Conservation (phyloP, 257 asterid genomes). For the Ligustrum vulgare region DNA sequence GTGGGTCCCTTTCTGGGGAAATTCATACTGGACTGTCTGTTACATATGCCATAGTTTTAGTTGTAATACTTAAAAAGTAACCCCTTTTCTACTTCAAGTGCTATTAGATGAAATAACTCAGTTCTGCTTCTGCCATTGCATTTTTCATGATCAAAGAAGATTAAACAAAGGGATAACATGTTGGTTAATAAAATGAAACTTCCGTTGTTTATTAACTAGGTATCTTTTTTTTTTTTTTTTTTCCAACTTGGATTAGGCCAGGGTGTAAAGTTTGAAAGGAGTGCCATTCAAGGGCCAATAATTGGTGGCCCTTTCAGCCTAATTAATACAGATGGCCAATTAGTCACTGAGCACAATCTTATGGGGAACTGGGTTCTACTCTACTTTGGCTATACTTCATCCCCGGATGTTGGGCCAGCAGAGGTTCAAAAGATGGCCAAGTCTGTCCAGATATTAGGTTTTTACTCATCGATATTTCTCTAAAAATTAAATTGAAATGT, state of each 20-base stretch:
- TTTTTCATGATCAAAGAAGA: not conserved
- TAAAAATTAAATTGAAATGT: slow-evolving; percentile 1
- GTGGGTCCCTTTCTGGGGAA: not conserved
- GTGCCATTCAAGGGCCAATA: slow-evolving; percentile 77
- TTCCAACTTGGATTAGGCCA: slow-evolving; percentile 48
- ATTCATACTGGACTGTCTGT: not conserved
- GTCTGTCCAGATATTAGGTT: slow-evolving; percentile 68
- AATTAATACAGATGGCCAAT: slow-evolving; percentile 56
- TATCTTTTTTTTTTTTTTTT: not conserved
- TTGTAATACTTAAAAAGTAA: not conserved
- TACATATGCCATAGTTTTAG: slow-evolving; percentile 5
- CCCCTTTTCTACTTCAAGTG: slow-evolving; percentile 8
- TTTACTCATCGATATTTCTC: slow-evolving; percentile 21
- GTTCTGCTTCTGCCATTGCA: not conserved
- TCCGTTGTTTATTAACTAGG: not conserved
- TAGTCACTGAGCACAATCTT: slow-evolving; percentile 76
- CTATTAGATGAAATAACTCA: not conserved
- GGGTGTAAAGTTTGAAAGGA: slow-evolving; percentile 85
- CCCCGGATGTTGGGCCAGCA: slow-evolving; percentile 97
- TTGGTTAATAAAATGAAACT: slow-evolving; percentile 1
- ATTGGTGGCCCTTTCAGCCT: slow-evolving; percentile 95
- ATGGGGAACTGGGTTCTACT: slow-evolving; percentile 89
- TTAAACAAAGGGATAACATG: not conserved
- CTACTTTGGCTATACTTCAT: slow-evolving; percentile 88
- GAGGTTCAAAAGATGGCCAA: slow-evolving; percentile 91